These are phyloP conservation scores for Pyrenophora teres DNA, from an alignment of 2,329 filamentous ascomycete genomes.

Conservation along the genomic window DNA sequence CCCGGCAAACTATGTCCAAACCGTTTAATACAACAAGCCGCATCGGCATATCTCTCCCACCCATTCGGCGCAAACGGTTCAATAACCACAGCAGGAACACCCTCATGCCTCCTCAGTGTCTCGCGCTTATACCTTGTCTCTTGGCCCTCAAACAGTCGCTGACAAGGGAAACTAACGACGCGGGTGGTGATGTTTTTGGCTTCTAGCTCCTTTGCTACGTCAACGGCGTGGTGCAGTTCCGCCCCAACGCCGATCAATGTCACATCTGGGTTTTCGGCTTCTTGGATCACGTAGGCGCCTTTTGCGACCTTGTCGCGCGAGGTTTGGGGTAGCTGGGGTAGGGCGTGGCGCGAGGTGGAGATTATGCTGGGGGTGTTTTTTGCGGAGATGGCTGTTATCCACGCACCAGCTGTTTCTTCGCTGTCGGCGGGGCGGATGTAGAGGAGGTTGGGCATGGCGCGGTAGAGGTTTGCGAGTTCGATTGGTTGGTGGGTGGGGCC, in stretches of 20 bases:
- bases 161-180: conserved; percentile 58
- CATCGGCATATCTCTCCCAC: conserved; percentile 66
- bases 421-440: conserved; percentile 65
- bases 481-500: conserved; percentile 68
- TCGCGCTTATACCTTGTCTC: conserved; percentile 52
- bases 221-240: conserved; percentile 55
- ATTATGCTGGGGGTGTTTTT: conserved; percentile 53
- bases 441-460: conserved; percentile 65
- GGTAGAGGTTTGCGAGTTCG: conserved; percentile 60
- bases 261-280: conserved; percentile 49
- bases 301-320: conserved; percentile 49
- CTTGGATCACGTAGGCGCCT: conserved; percentile 56
- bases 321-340: conserved; percentile 46
- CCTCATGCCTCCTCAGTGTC: conserved; percentile 50
- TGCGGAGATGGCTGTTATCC: conserved; percentile 52
- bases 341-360: conserved; percentile 53
- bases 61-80: conserved; percentile 64
- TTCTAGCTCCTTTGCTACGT: conserved; percentile 48
- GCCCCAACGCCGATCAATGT: conserved; percentile 52
- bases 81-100: conserved; percentile 60
- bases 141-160: conserved; percentile 57
- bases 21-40: conserved; percentile 57
- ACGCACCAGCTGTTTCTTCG: conserved; percentile 63
- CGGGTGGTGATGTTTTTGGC: conserved; percentile 51
- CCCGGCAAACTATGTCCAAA: conserved; percentile 64